phyloP scores from a whole-genome alignment of 202 grass and related monocot genomes.

The Eragrostis tef region DNA sequence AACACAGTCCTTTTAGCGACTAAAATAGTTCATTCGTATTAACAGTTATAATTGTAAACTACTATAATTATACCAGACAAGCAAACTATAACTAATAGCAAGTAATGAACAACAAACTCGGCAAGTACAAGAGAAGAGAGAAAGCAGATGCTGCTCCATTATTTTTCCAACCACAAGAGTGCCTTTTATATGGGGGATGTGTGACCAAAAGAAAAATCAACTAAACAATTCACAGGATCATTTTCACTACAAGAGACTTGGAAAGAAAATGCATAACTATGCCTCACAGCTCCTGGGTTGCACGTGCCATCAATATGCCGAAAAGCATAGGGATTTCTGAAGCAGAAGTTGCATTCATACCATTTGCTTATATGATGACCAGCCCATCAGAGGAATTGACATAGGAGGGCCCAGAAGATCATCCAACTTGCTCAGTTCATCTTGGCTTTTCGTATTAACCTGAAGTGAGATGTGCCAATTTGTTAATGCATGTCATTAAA shows the following conservation, averaged over 20 bases:
- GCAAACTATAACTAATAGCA: not conserved
- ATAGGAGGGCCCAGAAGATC: slow-evolving; percentile 64
- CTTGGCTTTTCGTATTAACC: slow-evolving; percentile 53
- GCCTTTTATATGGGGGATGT: not conserved
- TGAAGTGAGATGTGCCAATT: slow-evolving; percentile 36
- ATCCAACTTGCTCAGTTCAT: slow-evolving; percentile 65
- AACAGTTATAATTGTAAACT: not conserved
- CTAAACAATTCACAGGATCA: not conserved
- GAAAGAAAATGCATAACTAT: not conserved
- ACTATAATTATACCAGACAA: not conserved
- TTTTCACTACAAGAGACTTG: slow-evolving; percentile 3
- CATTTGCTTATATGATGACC: slow-evolving; percentile 66
- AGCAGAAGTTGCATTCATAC: slow-evolving; percentile 49
- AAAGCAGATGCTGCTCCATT: not conserved
- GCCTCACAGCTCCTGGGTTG: not conserved
- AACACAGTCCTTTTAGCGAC: slow-evolving; percentile 3
- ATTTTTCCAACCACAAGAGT: not conserved
- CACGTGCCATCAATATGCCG: not conserved
- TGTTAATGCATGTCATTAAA: slow-evolving; percentile 15
- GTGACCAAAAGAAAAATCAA: not conserved
- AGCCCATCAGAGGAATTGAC: slow-evolving; percentile 66
- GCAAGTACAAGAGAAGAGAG: not conserved
- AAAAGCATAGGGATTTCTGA: not conserved
- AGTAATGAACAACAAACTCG: not conserved
- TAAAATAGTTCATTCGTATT: not conserved